Percentiles rank a stretch among this genome's conserved stretches.
These are phyloP conservation scores for Elsinoe arachidis DNA, from an alignment of 2,329 filamentous ascomycete genomes.

Conservation along the genomic window DNA sequence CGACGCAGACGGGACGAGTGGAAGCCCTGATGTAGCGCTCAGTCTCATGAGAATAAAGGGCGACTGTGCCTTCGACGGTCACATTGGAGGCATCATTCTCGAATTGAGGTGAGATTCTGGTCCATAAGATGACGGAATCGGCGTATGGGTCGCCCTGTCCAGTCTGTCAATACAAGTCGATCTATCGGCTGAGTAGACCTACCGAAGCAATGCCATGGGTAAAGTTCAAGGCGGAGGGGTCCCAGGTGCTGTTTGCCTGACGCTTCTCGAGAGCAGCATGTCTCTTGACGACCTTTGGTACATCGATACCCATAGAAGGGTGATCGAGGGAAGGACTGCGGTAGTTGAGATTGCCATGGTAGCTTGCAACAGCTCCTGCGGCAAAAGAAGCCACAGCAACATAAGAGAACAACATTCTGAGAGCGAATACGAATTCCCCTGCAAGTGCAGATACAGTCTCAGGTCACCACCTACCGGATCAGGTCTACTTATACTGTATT, in stretches of 20 bases:
- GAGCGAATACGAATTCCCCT: not conserved
- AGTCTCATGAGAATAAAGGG: constrained; percentile 48
- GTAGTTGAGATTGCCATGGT: constrained; percentile 54
- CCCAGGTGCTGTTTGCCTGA: constrained; percentile 32
- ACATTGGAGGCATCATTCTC: constrained; percentile 35
- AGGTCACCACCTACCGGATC: not conserved
- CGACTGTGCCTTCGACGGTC: constrained; percentile 49
- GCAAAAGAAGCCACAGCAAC: constrained; percentile 18
- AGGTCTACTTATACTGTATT: not conserved
- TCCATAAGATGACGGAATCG: constrained; percentile 36
- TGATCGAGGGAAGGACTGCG: constrained; percentile 57
- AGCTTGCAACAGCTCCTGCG: constrained; percentile 23
- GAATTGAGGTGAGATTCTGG: constrained; percentile 32
- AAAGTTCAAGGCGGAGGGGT: constrained; percentile 47
- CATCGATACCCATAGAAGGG: constrained; percentile 52
- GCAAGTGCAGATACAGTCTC: not conserved
- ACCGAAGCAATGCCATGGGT: constrained; percentile 49
- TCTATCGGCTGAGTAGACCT: not conserved
- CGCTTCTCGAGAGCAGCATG: constrained; percentile 30
- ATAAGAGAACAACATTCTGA: not conserved
- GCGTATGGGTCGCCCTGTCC: constrained; percentile 33
- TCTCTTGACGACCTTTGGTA: constrained; percentile 52
- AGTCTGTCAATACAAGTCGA: constrained; percentile 25
- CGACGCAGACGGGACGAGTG: constrained; percentile 56
- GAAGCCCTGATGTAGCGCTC: constrained; percentile 33